A percentile compares a stretch with the other conserved stretches of the same genome.
These are phyloP conservation scores for Mortierella hygrophila DNA, from an alignment of 192 early-diverging fungal genomes.

Conservation along the genomic window DNA sequence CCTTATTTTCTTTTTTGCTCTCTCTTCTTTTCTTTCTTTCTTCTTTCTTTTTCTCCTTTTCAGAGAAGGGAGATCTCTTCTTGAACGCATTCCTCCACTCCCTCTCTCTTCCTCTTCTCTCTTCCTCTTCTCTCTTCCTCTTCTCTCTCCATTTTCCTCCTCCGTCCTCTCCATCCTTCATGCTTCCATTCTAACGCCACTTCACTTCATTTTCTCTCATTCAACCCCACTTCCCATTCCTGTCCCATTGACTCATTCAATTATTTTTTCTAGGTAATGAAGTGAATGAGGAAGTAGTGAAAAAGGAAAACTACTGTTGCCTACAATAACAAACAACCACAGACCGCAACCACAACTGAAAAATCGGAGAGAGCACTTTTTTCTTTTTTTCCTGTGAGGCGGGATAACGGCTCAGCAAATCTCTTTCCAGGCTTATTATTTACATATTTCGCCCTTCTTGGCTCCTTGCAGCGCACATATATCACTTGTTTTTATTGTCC, in stretches of 20 bases:
- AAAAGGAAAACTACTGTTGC: no score
- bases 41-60: constrained; percentile 1
- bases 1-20: background rate
- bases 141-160: background rate
- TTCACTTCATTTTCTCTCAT: background rate
- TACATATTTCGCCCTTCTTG: background rate
- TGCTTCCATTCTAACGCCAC: background rate
- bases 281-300: background rate
- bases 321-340: no score
- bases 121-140: background rate
- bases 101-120: background rate
- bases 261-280: background rate
- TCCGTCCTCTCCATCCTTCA: background rate
- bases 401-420: background rate
- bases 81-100: background rate
- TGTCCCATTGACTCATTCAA: background rate
- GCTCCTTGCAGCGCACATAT: background rate
- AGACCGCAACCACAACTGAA: no score
- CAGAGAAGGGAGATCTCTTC: background rate
- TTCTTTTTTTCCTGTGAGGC: background rate
- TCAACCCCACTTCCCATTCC: background rate
- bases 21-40: background rate
- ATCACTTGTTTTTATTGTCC: background rate
- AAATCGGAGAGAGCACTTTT: background rate
- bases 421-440: background rate